Base-by-base conservation (phyloP, 352 stramenopile genomes). In the Pythium plurisporium region DNA sequence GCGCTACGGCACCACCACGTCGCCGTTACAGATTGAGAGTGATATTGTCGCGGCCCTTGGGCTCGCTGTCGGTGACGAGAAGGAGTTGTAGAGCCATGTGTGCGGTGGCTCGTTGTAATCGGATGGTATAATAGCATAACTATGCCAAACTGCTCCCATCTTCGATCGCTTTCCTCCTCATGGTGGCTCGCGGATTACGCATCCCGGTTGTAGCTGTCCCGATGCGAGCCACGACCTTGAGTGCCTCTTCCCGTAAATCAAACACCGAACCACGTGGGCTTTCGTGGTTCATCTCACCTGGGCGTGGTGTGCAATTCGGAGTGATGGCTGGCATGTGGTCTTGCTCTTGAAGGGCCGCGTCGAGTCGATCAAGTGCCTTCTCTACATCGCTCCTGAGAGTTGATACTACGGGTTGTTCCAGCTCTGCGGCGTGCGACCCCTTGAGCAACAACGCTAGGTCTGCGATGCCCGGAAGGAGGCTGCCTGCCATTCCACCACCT, bases 1-100 rank as follows among this genome's bases (percentile, higher is more conserved):
- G 58, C 79, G 83, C 15, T 91, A 91, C 55, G 79, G 64, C 19
- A 77, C 80, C 5, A 78, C 76, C 17, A 90, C 81, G 42, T 82
- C 71, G n/a, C 80, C 79, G 0, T 60, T 82, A 10, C 55, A 67
- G 36, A 76, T 95, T 34, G 85, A 95, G 51, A 57, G 58, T 26
- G 77, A 90, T 45, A 89, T 95, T 37, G 56, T 70, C 20, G 53
- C 73, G 40, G 74, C 76, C 10, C 64, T 89, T n/a, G 49, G 49
- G 22, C 47, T 61, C 38, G 5, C 47, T 2, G n/a, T n/a, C 8
- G 6, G 33, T 20, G 36, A 55, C 17, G 50, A 57, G 29, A 50
- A 47, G 14, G 55, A 63, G 14, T 37, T 64, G 34, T 64, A 8
- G 33, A 4, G 26, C 15, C 2, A 27, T 27, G 38, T 44, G 37